phyloP scores from a whole-genome alignment of 169 alveolate species.

The Plasmodium ovale region DNA sequence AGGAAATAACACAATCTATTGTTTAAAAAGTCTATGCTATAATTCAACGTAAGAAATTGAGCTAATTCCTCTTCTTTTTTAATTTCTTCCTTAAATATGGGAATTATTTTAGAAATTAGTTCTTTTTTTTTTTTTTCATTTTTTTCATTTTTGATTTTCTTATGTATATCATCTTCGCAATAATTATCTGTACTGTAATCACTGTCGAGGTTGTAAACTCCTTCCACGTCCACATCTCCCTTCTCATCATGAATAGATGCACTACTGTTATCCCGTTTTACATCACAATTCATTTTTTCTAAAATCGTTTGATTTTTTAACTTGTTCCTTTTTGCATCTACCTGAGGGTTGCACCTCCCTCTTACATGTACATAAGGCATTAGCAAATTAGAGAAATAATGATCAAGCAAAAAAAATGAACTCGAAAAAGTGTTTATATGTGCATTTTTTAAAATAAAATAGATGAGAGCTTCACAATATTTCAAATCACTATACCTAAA shows the following conservation, averaged over 20 bases:
- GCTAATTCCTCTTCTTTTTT: slow-evolving; percentile 29
- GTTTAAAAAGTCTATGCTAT: slow-evolving; percentile 49
- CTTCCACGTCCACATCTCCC: background rate
- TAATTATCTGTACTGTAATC: slow-evolving; percentile 18
- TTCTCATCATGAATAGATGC: too few species aligned
- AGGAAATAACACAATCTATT: slow-evolving; percentile 11
- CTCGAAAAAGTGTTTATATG: background rate
- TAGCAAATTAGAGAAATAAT: slow-evolving; percentile 4
- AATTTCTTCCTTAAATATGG: slow-evolving; percentile 15
- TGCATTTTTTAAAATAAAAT: slow-evolving; percentile 51
- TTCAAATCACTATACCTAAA: slow-evolving; percentile 15
- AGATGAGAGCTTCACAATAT: slow-evolving; percentile 46
- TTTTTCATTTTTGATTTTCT: slow-evolving; percentile 45
- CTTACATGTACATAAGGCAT: background rate
- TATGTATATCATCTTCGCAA: slow-evolving; percentile 33
- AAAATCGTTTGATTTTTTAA: too few species aligned
- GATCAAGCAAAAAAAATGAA: slow-evolving; percentile 22
- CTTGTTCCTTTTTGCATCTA: background rate
- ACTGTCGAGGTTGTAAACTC: slow-evolving; percentile 1
- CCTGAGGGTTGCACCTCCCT: background rate
- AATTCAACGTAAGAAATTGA: slow-evolving; percentile 18
- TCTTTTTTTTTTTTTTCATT: slow-evolving; percentile 9
- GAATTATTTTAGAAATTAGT: slow-evolving; percentile 36
- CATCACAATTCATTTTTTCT: too few species aligned
- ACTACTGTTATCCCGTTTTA: too few species aligned